Evolutionary conservation across 768 basidiomycete species (phyloP), one percentile per base, ranked within the genome.

Genomic region (Leccinellum luteum): DNA sequence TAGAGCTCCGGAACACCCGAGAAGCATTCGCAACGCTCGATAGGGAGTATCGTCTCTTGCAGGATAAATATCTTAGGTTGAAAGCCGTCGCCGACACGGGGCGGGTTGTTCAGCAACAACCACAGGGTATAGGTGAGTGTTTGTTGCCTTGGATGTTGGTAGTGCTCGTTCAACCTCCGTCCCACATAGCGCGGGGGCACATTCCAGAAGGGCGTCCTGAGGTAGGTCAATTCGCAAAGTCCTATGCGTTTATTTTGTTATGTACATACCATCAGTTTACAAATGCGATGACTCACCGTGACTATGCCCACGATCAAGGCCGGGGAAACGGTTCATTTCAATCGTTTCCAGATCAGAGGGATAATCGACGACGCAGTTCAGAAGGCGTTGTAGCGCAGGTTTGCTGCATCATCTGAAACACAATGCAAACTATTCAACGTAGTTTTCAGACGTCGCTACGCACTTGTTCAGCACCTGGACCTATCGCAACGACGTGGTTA

Each of bases 1-100:
- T 21, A 10, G 71, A 72, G 50, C 56, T 74, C 5, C 64, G 58
- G 5, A 13, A 52, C 8, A 19, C 52, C 28, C 66, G 56, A 19
- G 52, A 60, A 28, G 70, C 64, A 28, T 57, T 69, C 27, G 2
- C 57, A 8, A 56, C 60, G 5, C 68, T 71, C 23, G 58, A 71
- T 21, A 62, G 44, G 27, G 65, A 71, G 4, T 58, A 66, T 50
- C 57, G 47, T 28, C 1, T 60, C 44, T 47, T 72, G 53, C 44
- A 54, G 8, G 65, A 64, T 3, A 74, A 64, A 49, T 71, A 69
- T 52, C 12, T 49, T 1, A 59, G 47, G 55, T 48, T 71, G 23
- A 66, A 60, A 38, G 38, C 49, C 13, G 31, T 47, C 28, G 19
- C 41, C 32, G 61, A 60, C 43, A 27, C 54, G 21, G 47, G 6